These are phyloP conservation scores for Cicer arietinum DNA, from an alignment of 306 rosid species.

Conservation along the genomic window DNA sequence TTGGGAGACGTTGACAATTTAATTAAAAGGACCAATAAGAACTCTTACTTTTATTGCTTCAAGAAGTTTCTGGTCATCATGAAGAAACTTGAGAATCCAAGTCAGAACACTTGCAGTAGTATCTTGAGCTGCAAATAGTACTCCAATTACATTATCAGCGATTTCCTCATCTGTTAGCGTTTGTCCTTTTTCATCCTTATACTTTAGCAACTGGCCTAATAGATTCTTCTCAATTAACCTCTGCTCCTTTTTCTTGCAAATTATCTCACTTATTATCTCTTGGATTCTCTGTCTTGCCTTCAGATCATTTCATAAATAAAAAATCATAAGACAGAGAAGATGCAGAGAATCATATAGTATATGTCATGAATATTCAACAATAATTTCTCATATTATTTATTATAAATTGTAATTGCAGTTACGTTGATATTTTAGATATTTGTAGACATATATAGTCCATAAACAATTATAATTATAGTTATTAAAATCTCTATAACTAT, in stretches of 20 bases:
- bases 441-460: too few relatives aligned
- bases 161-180: constrained; percentile 63
- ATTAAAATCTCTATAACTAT: too few relatives aligned
- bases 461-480: too few relatives aligned
- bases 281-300: constrained; percentile 81
- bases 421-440: too few relatives aligned
- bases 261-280: constrained; percentile 65
- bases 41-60: constrained; percentile 64
- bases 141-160: constrained; percentile 87
- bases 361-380: too few relatives aligned
- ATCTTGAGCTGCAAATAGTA: constrained; percentile 93
- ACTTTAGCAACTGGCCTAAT: constrained; percentile 64
- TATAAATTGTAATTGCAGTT: too few relatives aligned
- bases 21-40: constrained; percentile 5
- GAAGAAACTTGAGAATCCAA: constrained; percentile 90
- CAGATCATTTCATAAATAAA: not conserved
- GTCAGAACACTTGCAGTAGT: constrained; percentile 90
- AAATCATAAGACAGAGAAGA: not conserved
- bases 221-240: constrained; percentile 60
- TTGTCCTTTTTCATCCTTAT: constrained; percentile 57
- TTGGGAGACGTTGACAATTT: not conserved
- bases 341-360: not conserved
- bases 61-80: constrained; percentile 80
- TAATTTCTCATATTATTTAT: too few relatives aligned
- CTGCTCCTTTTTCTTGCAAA: constrained; percentile 67